phyloP scores from a whole-genome alignment of 2,329 filamentous ascomycete genomes.

The Neoarthrinium moseri region DNA sequence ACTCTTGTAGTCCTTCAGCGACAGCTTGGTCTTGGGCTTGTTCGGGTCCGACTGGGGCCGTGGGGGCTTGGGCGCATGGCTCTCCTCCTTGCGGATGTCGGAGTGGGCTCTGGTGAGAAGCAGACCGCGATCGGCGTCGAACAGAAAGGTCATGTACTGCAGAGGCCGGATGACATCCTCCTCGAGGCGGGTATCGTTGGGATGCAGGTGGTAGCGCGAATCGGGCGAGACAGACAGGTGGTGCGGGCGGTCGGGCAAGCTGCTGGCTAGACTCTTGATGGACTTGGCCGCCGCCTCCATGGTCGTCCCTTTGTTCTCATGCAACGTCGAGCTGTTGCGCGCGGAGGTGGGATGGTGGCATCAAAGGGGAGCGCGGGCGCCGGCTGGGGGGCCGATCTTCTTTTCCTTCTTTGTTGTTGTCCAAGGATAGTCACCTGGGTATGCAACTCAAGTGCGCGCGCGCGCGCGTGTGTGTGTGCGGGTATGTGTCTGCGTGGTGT shows the following conservation, averaged over 20 bases:
- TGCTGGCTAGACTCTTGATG: conserved; percentile 51
- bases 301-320: conserved; percentile 27
- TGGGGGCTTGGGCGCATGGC: conserved; percentile 24
- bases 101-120: conserved; percentile 57
- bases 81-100: conserved; percentile 53
- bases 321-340: conserved; percentile 31
- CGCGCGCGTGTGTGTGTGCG: too few relatives aligned
- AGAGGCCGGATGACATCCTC: conserved; percentile 49
- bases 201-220: conserved; percentile 44
- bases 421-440: too few relatives aligned
- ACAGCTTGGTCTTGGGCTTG: conserved; percentile 50
- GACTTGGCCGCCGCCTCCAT: conserved; percentile 61
- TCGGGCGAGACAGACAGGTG: conserved; percentile 50
- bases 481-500: too few relatives aligned
- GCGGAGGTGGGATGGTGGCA: conserved; percentile 22
- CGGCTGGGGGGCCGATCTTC: conserved; percentile 10
- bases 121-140: conserved; percentile 56
- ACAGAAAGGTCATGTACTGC: conserved; percentile 57
- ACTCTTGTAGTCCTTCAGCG: conserved; percentile 59
- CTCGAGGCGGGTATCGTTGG: conserved; percentile 39
- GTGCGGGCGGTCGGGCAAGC: conserved; percentile 51
- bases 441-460: too few relatives aligned
- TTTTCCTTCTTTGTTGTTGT: conserved; percentile 1
- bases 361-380: conserved; percentile 15
- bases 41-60: conserved; percentile 32